These are phyloP conservation scores for Leccinum obscurum DNA, from an alignment of 768 basidiomycete species.

Conservation along the genomic window DNA sequence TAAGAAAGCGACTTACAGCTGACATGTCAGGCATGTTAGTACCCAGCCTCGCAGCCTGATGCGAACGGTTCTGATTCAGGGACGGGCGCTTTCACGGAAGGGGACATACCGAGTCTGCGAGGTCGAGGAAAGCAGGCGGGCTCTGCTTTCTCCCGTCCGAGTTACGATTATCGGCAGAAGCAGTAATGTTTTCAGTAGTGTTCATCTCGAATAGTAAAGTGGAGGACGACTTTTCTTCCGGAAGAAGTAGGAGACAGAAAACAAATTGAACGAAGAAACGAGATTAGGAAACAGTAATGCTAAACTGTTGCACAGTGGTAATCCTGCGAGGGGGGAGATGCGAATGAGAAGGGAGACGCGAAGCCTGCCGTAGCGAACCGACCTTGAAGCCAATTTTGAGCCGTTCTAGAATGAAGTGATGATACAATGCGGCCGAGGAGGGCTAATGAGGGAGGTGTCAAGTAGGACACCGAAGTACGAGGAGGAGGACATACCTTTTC, in stretches of 20 bases:
- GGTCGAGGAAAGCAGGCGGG: conserved; percentile 90
- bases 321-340: conserved; percentile 40
- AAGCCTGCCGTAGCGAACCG: conserved; percentile 17
- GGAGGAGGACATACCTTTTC: conserved; percentile 44
- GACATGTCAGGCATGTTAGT: conserved; percentile 87
- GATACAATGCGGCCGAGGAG: conserved; percentile 68
- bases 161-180: conserved; percentile 70
- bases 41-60: conserved; percentile 77
- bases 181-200: conserved; percentile 67
- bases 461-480: conserved; percentile 1
- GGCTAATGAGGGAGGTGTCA: conserved; percentile 23
- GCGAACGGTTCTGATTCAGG: conserved; percentile 5
- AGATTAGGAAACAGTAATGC: conserved; percentile 53
- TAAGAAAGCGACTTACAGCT: conserved; percentile 55
- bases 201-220: conserved; percentile 61
- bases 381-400: conserved; percentile 75
- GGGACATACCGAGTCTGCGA: conserved; percentile 83
- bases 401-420: conserved; percentile 78
- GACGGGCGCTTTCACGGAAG: conserved; percentile 11
- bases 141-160: conserved; percentile 79
- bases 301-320: conserved; percentile 62
- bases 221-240: conserved; percentile 50
- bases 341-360: conserved; percentile 27
- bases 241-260: conserved; percentile 52
- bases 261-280: conserved; percentile 48